A percentile compares a stretch with the other conserved stretches of the same genome.
phyloP scores from a whole-genome alignment of 805 yeast species.

The Komagataella pseudopastoris region DNA sequence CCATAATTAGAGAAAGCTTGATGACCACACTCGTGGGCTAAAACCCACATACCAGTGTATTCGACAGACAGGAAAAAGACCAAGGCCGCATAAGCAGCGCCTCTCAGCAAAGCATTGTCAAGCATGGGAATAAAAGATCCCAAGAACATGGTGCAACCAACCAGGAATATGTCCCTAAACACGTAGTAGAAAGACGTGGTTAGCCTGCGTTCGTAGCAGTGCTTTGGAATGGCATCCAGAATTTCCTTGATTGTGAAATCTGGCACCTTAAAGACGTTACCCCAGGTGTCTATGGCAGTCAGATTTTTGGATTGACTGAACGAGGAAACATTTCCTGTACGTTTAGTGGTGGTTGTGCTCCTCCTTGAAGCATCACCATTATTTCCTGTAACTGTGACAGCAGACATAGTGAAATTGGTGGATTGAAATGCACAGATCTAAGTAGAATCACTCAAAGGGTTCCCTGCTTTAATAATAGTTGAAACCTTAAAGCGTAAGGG shows the following conservation, averaged over 20 bases:
- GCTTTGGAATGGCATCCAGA: slow-evolving; percentile 55
- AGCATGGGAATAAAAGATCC: slow-evolving; percentile 43
- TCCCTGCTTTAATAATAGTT: not conserved
- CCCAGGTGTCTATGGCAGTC: slow-evolving; percentile 42
- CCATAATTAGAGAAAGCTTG: slow-evolving; percentile 70
- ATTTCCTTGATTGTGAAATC: slow-evolving; percentile 68
- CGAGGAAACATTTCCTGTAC: slow-evolving; percentile 11
- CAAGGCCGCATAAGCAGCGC: slow-evolving; percentile 45
- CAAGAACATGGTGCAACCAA: slow-evolving; percentile 19
- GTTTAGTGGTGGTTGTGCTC: slow-evolving; percentile 1
- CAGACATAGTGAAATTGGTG: slow-evolving; percentile 13
- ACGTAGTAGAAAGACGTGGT: slow-evolving; percentile 48
- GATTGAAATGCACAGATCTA: not conserved
- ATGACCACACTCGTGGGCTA: slow-evolving; percentile 91
- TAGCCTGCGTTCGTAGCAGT: slow-evolving; percentile 57
- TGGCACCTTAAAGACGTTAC: slow-evolving; percentile 60
- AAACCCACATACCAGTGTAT: slow-evolving; percentile 70
- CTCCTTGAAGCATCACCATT: slow-evolving; percentile 1
- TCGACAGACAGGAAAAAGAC: slow-evolving; percentile 46
- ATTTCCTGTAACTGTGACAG: slow-evolving; percentile 18
- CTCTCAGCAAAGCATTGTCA: slow-evolving; percentile 29
- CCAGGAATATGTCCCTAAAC: slow-evolving; percentile 40
- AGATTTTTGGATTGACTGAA: slow-evolving; percentile 3
- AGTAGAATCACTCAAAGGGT: not conserved
- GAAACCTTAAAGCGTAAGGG: not conserved